Percentiles rank a stretch among this genome's conserved stretches.
phyloP scores from a whole-genome alignment of 108 stramenopile genomes.

The Aurantiochytrium sp. region DNA sequence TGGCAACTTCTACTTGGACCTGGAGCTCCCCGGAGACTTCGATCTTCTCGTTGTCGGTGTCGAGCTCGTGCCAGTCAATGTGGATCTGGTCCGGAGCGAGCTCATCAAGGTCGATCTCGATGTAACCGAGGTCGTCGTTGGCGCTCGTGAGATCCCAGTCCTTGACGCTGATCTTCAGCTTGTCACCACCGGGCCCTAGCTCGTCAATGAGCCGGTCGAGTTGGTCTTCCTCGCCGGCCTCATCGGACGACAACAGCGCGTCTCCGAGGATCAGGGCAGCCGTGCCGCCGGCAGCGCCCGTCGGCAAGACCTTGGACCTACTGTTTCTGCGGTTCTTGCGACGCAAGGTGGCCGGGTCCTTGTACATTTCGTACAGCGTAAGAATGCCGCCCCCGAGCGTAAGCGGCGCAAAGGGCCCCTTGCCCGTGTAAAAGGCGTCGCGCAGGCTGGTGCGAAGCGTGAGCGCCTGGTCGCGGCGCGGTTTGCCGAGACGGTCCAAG shows the following conservation, averaged over 20 bases:
- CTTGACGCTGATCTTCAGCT: neutral
- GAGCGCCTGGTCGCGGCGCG: neutral
- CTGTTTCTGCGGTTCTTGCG: neutral
- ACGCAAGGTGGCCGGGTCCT: neutral
- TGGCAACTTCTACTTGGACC: neutral
- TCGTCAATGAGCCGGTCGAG: neutral
- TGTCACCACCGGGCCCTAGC: slow-evolving; percentile 8
- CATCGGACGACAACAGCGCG: neutral
- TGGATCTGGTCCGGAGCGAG: neutral
- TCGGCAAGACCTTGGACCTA: neutral
- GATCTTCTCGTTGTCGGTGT: neutral
- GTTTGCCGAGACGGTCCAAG: neutral
- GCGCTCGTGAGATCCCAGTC: slow-evolving; percentile 22
- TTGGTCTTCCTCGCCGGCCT: neutral
- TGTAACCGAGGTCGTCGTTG: neutral
- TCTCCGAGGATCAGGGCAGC: too few relatives aligned
- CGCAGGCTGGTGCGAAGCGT: neutral
- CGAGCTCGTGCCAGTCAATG: slow-evolving; percentile 20
- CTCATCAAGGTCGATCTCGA: slow-evolving; percentile 16
- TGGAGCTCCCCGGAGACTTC: neutral
- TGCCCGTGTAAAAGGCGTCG: slow-evolving; percentile 20
- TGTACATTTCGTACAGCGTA: neutral
- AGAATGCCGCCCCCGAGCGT: neutral
- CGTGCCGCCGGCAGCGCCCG: neutral
- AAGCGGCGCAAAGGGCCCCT: slow-evolving; percentile 23